These are phyloP conservation scores for Backusella sp. DNA, from an alignment of 192 early-diverging fungal genomes.

Conservation along the genomic window DNA sequence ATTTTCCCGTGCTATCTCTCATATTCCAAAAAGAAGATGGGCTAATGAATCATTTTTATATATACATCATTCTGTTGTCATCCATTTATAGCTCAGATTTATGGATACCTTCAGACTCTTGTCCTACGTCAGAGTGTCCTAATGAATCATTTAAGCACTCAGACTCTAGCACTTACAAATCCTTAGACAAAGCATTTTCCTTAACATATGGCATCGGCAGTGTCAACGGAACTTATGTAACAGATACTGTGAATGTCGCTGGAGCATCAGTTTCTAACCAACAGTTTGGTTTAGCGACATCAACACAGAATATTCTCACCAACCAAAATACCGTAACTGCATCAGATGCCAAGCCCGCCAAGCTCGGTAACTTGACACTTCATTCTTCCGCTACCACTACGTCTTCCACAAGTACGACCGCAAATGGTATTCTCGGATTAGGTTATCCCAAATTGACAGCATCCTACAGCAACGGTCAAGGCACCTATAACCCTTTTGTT, in stretches of 20 bases:
- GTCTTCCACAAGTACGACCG: background rate
- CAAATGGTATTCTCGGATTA: slow-evolving; percentile 15
- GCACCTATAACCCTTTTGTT: slow-evolving; percentile 12
- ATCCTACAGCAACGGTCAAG: background rate
- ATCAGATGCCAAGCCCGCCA: background rate
- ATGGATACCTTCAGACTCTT: slow-evolving; percentile 13
- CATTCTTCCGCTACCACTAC: background rate
- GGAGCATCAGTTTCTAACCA: background rate
- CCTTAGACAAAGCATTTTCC: background rate
- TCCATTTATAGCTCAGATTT: slow-evolving; percentile 7
- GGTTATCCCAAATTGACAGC: slow-evolving; percentile 4
- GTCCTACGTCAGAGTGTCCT: background rate
- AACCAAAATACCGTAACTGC: background rate
- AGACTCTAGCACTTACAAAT: slow-evolving; percentile 9
- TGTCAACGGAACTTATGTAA: slow-evolving; percentile 9
- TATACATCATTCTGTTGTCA: background rate
- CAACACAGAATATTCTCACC: background rate
- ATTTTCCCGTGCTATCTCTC: background rate
- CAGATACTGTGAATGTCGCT: slow-evolving; percentile 18
- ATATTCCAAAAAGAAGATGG: background rate
- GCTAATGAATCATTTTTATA: background rate
- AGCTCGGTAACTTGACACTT: background rate
- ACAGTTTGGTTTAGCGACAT: slow-evolving; percentile 17
- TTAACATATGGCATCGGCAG: slow-evolving; percentile 16
- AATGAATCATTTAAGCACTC: background rate